Evolutionary conservation across 441 rosid genomes (phyloP), one percentile per base, ranked within the genome.

Genomic region (Biscutella auriculata): DNA sequence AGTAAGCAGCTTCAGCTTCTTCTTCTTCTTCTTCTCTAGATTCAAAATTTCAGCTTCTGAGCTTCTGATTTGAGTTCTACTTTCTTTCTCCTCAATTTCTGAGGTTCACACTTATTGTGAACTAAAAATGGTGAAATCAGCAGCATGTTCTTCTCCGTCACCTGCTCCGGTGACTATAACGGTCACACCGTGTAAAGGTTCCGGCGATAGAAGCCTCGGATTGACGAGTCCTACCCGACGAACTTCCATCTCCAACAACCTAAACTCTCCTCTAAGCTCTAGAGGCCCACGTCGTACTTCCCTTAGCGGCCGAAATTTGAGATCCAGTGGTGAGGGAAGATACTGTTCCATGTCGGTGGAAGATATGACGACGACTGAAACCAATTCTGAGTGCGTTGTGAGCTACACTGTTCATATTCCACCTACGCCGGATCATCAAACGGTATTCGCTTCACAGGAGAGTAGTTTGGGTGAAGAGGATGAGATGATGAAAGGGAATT

Each of bases 331-430:
- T 8, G 85, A 76, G 29, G 87, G 89, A 47, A 78, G 86, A 53
- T 83, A 86, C 65, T 70, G 80, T 45, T 70, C 87, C 0, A 73
- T 72, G 75, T 78, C 83, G 1, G 75, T 66, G 40, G 87, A 77
- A 33, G 87, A 77, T 11, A 30, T 69, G n/a, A n/a, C n/a, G 8
- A 62, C 60, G 6, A 80, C 81, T 9, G 83, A 75, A 8, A 26
- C 55, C 0, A 67, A 47, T 6, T 73, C 85, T 5, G 90, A 77
- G 10, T 82, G 75, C 53, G 67, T 57, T 15, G 67, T 84, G 11
- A 62, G 74, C 4, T 88, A 88, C 49, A 85, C 94, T 1, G 96
- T 88, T 28, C 96, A 85, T 14, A 85, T 88, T 10, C 96, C 96
- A 6, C 79, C 94, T 0, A 88, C 96, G 32, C 96, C 96, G 0